Base-by-base conservation (phyloP, 2,329 filamentous ascomycete species). In the Ramularia collo-cygni region DNA sequence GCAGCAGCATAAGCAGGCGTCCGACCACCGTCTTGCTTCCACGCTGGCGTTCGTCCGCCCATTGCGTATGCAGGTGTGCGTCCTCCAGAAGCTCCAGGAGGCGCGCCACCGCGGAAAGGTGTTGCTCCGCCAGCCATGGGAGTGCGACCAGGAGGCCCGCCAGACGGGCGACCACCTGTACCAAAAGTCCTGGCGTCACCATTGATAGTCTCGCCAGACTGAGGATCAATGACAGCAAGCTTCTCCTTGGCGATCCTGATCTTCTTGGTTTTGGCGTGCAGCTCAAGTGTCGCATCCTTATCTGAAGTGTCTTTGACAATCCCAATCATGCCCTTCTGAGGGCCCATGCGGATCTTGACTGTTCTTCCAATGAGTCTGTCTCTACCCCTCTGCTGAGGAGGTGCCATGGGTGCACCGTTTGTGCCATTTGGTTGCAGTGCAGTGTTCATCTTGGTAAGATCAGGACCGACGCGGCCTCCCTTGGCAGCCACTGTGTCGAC, bases 251-350 rank as follows among this genome's bases (percentile, higher is more conserved):
- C 76, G 26, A 96, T 78, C 6, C 83, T 88, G 46, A 96, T 79
- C 12, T 85, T 83, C 71, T 95, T 96, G 66, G 81, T 86, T 69
- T 94, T 95, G 4, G 89, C 89, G 60, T 96, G 90, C 28, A 98
- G 70, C 65, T 98, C 92, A 29, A 98, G 84, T 48, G 89, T 83
- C 19, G 87, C 90, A 56, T 84, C 79, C 3, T 77, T 77, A 54
- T 93, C 89, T 5, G 86, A 94, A 1, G 90, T 84, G 59, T 96
- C 90, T 61, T 95, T 95, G 54, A 98, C 89, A 51, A 95, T 94
- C 54, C 92, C 92, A 29, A 96, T 71, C 30, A 95, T 73, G 41
- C 90, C 90, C 66, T 98, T 98, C 70, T 90, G 88, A 15, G 83
- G 80, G 18, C 92, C 92, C 59, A 83, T 87, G 42, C 81, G 79